Evolutionary conservation across 768 basidiomycete species (phyloP).

Genomic region (Clavulina sp.): DNA sequence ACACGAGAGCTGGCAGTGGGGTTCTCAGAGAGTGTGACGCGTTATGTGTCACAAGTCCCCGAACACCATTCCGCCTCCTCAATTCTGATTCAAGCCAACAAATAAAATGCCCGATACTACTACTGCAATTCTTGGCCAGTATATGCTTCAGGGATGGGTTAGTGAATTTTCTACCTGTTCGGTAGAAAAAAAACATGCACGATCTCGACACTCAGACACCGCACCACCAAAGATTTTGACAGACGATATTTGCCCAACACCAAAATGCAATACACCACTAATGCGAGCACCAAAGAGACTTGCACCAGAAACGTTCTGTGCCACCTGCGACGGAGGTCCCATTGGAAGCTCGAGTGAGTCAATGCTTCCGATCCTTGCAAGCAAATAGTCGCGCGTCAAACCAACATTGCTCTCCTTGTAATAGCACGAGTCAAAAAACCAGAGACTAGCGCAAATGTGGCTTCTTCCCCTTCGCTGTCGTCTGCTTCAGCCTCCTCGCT

Average conservation of each 20-base stretch:
- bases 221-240: conserved; percentile 30
- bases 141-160: conserved; percentile 68
- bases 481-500: not conserved
- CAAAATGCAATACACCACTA: conserved; percentile 37
- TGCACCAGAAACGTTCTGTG: conserved; percentile 39
- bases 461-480: not conserved
- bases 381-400: not conserved
- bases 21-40: not conserved
- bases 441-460: not conserved
- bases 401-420: not conserved
- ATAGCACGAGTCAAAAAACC: not conserved
- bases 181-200: not conserved
- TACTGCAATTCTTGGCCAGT: conserved; percentile 37
- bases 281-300: conserved; percentile 40
- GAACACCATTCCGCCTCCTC: not conserved
- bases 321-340: conserved; percentile 35
- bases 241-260: conserved; percentile 39
- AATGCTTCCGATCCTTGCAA: not conserved
- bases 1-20: not conserved
- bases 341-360: conserved; percentile 18
- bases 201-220: conserved; percentile 17
- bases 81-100: not conserved
- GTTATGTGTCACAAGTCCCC: not conserved
- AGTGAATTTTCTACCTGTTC: not conserved
- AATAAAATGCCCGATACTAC: conserved; percentile 1